phyloP scores from a whole-genome alignment of 176 grass and related monocot species.

The Bromus sterilis region DNA sequence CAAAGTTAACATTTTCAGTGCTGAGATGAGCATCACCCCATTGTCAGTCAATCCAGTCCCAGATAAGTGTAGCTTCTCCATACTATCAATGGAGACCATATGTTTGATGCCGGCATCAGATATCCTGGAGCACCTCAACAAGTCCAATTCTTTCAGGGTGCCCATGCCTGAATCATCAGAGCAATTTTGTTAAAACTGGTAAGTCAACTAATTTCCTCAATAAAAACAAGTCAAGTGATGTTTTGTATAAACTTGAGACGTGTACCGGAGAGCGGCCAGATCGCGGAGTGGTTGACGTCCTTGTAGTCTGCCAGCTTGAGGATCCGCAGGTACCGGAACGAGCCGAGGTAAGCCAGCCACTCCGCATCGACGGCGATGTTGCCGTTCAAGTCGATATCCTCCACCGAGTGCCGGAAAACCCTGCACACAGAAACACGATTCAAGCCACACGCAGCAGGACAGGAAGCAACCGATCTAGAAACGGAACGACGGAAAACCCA shows the following conservation, averaged over 20 bases:
- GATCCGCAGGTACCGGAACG: constrained; percentile 39
- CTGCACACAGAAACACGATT: constrained; percentile 14
- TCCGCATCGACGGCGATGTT: constrained; percentile 43
- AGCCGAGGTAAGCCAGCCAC: constrained; percentile 82
- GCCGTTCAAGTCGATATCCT: constrained; percentile 62
- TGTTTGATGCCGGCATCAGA: constrained; percentile 72
- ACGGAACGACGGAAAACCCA: not conserved
- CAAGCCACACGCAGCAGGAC: not conserved
- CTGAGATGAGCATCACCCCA: constrained; percentile 68
- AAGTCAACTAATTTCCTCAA: no score
- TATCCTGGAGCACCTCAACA: constrained; percentile 77
- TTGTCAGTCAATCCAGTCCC: constrained; percentile 59
- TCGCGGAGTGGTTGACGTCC: constrained; percentile 43
- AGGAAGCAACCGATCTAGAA: not conserved
- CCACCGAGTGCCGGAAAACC: constrained; percentile 59
- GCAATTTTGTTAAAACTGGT: not conserved
- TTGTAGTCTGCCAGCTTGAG: constrained; percentile 75
- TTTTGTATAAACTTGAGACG: not conserved
- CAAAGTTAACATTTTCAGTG: constrained; percentile 40
- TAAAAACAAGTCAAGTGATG: not conserved
- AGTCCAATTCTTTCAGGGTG: constrained; percentile 63
- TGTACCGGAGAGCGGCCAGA: constrained; percentile 69
- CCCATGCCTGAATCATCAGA: constrained; percentile 49
- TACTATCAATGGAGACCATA: constrained; percentile 53
- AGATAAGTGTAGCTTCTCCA: constrained; percentile 74